These are phyloP conservation scores for Penicillium italicum DNA, from an alignment of 2,329 filamentous ascomycete species.

Conservation along the genomic window DNA sequence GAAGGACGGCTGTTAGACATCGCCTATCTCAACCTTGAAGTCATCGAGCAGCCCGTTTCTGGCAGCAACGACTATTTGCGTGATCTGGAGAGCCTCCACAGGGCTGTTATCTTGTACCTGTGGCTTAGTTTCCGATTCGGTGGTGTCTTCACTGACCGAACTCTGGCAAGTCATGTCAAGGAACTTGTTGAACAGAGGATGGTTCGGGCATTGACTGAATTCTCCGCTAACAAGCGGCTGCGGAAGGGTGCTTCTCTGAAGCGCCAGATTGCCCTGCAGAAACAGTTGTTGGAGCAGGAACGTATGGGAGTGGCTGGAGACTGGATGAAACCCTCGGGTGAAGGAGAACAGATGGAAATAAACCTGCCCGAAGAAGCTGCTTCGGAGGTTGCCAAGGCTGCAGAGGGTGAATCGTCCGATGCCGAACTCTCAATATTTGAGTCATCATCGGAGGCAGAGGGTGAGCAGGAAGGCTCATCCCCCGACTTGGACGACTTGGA, in stretches of 20 bases:
- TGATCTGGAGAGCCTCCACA: constrained; percentile 73
- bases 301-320: constrained; percentile 24
- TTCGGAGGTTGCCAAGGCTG: not conserved
- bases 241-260: constrained; percentile 38
- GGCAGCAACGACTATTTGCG: constrained; percentile 57
- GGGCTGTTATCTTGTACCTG: constrained; percentile 76
- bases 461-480: not conserved
- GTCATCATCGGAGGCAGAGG: not conserved
- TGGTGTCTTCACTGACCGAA: constrained; percentile 72
- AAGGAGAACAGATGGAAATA: constrained; percentile 7
- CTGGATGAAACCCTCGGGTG: constrained; percentile 11
- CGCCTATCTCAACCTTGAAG: constrained; percentile 64
- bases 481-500: not conserved
- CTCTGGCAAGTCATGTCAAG: constrained; percentile 76
- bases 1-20: constrained; percentile 70
- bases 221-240: constrained; percentile 49
- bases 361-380: constrained; percentile 20
- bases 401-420: not conserved
- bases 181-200: constrained; percentile 72
- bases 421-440: not conserved
- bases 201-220: constrained; percentile 56
- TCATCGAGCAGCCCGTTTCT: constrained; percentile 59
- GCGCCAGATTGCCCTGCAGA: constrained; percentile 38
- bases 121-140: constrained; percentile 91
- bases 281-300: constrained; percentile 32